Conservation (phyloP, 2,329 filamentous ascomycete genomes). For the Sclerotinia sclerotiorum region DNA sequence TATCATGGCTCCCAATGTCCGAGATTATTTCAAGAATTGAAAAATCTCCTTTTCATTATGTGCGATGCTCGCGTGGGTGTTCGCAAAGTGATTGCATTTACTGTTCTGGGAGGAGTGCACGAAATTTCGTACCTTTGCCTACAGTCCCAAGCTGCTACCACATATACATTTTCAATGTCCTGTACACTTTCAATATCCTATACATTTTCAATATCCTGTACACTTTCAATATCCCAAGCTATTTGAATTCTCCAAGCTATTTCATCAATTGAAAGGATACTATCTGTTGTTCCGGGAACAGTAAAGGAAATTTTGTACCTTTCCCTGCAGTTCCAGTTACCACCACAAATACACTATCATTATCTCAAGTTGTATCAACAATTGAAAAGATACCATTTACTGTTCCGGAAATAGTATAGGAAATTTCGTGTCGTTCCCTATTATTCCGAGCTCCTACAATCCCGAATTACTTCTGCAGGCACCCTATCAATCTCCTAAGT, state of each 20-base stretch:
- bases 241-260: not conserved
- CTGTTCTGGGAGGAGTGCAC: not conserved
- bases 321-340: too few relatives aligned
- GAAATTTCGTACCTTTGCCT: not conserved
- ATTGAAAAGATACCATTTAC: too few relatives aligned
- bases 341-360: too few relatives aligned
- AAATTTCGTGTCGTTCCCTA: too few relatives aligned
- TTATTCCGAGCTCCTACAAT: not conserved
- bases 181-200: not conserved
- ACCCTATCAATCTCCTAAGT: not conserved
- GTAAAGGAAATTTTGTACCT: too few relatives aligned
- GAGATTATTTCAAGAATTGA: conserved; percentile 2
- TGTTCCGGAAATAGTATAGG: too few relatives aligned
- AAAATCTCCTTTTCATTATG: not conserved
- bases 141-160: not conserved
- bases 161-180: not conserved
- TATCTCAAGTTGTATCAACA: too few relatives aligned
- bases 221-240: not conserved
- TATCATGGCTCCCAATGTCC: conserved; percentile 2
- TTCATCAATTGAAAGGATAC: conserved; percentile 1
- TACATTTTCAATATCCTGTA: not conserved
- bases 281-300: too few relatives aligned
- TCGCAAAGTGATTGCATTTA: not conserved
- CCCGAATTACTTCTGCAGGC: too few relatives aligned
- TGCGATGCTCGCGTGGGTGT: not conserved